Base-by-base conservation (phyloP, 371 early-diverging fungal genomes). In the Saksenaea vasiformis region DNA sequence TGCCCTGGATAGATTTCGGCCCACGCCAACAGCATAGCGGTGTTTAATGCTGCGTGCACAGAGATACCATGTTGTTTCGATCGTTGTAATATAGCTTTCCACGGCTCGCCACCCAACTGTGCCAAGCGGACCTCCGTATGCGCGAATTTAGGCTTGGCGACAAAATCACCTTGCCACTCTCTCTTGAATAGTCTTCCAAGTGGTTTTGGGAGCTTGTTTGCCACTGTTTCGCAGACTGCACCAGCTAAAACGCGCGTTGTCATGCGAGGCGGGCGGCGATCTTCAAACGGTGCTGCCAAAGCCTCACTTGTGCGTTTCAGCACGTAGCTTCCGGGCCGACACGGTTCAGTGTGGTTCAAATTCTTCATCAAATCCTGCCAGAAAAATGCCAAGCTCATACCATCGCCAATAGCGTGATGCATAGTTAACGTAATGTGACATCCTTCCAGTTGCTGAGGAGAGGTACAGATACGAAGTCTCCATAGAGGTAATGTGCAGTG, bases 381-480 rank as follows among this genome's bases (percentile, higher is more conserved):
- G 44, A 81, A 73, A 0, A 66, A 54, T 0, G 54, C 28, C 9
- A 75, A 47, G 58, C 78, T 77, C 58, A 65, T 70, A 14, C 82
- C 82, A 53, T 81, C 79, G 15, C 51, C 61, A 36, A 80, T 67
- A 5, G 67, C 59, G 27, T 81, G 82, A 14, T 77, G 70, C 9
- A 66, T 44, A 5, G 66, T 62, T 9, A 71, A 66, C 1, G 54
- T 60, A 3, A 74, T 57, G 28, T 37, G 17, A 22, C 68, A 70
- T 51, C 57, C 61, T 3, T 61, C 54, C 8, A 37, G 35, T 13
- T 67, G 35, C 9, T 54, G 43, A 5, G 56, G 41, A 47, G 59
- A 54, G 43, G 58, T 19, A 56, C 54, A 24, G 62, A 68, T 22
- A 28, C 44, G 44, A 1, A 81, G 58, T 11, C 71, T 67, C 82